A percentile compares a stretch with the other conserved stretches of the same genome.
Conservation (phyloP, 495 filamentous ascomycete genomes). For the Penicillium egyptiacum region DNA sequence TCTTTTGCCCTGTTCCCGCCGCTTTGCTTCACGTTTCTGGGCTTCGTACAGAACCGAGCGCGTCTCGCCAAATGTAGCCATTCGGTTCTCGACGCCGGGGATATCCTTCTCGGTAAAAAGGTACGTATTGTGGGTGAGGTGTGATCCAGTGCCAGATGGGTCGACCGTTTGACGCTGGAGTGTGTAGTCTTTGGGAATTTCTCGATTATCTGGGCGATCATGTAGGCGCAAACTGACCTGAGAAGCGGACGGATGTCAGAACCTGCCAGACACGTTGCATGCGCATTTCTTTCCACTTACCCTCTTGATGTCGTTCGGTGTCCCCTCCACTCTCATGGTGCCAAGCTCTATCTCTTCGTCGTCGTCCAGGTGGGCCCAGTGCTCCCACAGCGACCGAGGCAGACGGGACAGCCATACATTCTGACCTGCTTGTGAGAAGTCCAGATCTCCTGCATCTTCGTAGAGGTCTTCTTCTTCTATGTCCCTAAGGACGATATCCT, state of each 20-base stretch:
- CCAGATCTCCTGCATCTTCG: constrained; percentile 85
- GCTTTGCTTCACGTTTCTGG: constrained; percentile 48
- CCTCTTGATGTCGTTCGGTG: constrained; percentile 52
- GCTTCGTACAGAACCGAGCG: constrained; percentile 49
- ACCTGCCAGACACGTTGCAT: not conserved
- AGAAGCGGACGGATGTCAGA: constrained; percentile 5
- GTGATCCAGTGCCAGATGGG: constrained; percentile 44
- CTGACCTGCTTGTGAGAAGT: constrained; percentile 61
- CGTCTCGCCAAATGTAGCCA: constrained; percentile 45
- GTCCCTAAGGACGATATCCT: constrained; percentile 54
- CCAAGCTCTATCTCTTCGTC: constrained; percentile 71
- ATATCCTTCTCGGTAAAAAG: constrained; percentile 46
- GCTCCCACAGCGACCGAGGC: constrained; percentile 75
- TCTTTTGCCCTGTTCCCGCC: constrained; percentile 55
- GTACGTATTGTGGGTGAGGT: constrained; percentile 68
- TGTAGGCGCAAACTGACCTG: constrained; percentile 54
- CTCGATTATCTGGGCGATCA: constrained; percentile 57
- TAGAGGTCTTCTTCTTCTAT: constrained; percentile 75
- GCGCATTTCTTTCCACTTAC: constrained; percentile 32
- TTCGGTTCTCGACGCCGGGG: constrained; percentile 39
- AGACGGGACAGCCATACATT: constrained; percentile 73
- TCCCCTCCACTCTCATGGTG: constrained; percentile 64
- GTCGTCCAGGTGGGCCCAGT: constrained; percentile 57
- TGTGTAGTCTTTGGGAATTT: constrained; percentile 80
- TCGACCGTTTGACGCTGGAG: constrained; percentile 59